Base-by-base conservation (phyloP, 2,329 filamentous ascomycete species). In the Venturia effusa region DNA sequence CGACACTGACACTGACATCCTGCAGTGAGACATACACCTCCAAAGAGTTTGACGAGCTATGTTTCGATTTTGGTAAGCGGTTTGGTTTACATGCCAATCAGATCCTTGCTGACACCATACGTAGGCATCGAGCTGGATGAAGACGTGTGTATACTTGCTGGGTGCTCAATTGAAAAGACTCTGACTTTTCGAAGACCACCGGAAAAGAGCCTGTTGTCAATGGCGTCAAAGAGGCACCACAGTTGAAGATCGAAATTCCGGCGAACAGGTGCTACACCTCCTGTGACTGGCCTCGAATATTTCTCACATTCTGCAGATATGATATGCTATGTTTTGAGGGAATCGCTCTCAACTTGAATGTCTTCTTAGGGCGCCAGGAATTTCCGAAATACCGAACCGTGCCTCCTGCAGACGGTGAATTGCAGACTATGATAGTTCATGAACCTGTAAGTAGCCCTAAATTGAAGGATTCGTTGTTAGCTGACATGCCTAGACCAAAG, bases 271-370 rank as follows among this genome's bases (percentile, higher is more conserved):
- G 34, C 86, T 78, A 86, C 37, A 41, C 15, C 24, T 22, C 57
- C 7, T 30, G 39, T 39, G 4, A 2, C 24, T 19, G 27, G 63
- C 13, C 15, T 34, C 19, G 39, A 32, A 37, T 22, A 19, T 43
- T 22, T 37, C 67, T 66, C 34, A 65, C n/a, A 32, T 32, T 51
- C 7, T 19, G 62, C 67, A 79, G 84, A 77, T 88, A 88, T 81
- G 86, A 97, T 73, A 92, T 97, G 87, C 85, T 99, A 64, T 97
- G 93, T 78, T 96, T 96, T 78, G 94, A 97, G 80, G 93, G 93
- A 67, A 96, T 97, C 74, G 88, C 90, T 69, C 84, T 96, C 75
- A 96, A 96, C 83, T 84, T 97, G 70, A 96, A 96, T 76, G 90
- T 97, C 76, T 97, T 99, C 85, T 82, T 89, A 68, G 90, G 87